phyloP scores from a whole-genome alignment of 2,329 filamentous ascomycete genomes.

The Stagonosporopsis rhizophila region DNA sequence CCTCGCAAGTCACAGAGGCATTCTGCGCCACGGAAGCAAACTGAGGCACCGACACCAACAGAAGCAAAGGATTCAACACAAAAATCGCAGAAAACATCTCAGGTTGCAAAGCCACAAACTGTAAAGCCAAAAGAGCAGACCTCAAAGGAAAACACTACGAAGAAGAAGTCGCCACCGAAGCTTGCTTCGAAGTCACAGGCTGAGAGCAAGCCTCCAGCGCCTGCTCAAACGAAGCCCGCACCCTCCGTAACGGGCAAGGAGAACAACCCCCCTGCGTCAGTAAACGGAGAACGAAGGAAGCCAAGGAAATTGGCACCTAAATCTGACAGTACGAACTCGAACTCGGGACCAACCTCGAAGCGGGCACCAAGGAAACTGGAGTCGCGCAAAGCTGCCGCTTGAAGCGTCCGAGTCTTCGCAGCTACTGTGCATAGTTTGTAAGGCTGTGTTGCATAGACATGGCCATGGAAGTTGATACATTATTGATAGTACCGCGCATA shows the following conservation, averaged over 20 bases:
- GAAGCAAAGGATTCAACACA: background rate
- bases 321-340: constrained; percentile 16
- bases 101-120: constrained; percentile 1
- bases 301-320: constrained; percentile 37
- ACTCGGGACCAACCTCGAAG: constrained; percentile 17
- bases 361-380: constrained; percentile 38
- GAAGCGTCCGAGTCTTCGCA: no score
- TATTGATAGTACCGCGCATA: background rate
- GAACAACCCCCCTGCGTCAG: constrained; percentile 21
- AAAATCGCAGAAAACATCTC: background rate
- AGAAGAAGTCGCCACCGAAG: constrained; percentile 16
- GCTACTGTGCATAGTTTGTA: background rate
- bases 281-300: constrained; percentile 26
- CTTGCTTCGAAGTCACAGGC: constrained; percentile 20
- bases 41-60: background rate
- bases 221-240: constrained; percentile 14
- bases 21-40: constrained; percentile 5
- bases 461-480: background rate
- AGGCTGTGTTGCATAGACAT: background rate
- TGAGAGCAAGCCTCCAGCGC: constrained; percentile 16
- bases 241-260: constrained; percentile 23
- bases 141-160: background rate
- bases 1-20: constrained; percentile 13
- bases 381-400: constrained; percentile 27
- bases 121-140: background rate